Evolutionary conservation across 129 eudicot genomes (phyloP).

Genomic region (Lactuca sativa): DNA sequence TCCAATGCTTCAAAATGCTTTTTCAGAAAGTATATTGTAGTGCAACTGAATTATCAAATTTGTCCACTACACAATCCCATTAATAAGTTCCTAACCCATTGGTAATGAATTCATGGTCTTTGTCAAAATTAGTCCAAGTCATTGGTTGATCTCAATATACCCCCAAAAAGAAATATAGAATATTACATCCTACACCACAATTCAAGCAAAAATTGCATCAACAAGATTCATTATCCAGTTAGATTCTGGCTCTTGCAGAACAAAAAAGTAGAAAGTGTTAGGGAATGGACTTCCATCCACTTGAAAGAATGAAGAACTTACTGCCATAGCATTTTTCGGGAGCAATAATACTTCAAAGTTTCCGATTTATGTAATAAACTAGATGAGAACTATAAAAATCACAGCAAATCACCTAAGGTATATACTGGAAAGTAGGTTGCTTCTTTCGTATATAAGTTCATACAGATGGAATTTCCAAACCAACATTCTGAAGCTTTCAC

Average conservation of each 20-base stretch:
- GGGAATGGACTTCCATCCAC: too few species aligned
- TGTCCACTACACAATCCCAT: background rate
- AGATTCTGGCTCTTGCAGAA: too few species aligned
- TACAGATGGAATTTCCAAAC: background rate
- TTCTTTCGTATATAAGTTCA: background rate
- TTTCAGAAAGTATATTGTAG: background rate
- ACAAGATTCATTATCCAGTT: too few species aligned
- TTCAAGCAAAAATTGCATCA: too few species aligned
- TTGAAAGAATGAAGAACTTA: too few species aligned
- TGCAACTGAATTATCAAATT: background rate
- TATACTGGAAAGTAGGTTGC: background rate
- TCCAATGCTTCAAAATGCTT: background rate
- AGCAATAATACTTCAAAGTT: constrained; percentile 8
- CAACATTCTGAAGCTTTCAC: background rate
- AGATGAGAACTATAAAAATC: background rate
- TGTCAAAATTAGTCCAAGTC: background rate
- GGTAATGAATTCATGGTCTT: background rate
- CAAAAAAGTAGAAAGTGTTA: too few species aligned
- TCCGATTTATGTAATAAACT: background rate
- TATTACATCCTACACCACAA: too few species aligned
- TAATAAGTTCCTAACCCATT: background rate
- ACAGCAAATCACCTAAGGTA: background rate
- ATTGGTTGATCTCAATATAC: background rate
- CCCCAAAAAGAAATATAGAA: too few species aligned
- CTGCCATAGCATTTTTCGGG: background rate